These are phyloP conservation scores for Amanita muscaria DNA, from an alignment of 768 basidiomycete species.

Conservation along the genomic window DNA sequence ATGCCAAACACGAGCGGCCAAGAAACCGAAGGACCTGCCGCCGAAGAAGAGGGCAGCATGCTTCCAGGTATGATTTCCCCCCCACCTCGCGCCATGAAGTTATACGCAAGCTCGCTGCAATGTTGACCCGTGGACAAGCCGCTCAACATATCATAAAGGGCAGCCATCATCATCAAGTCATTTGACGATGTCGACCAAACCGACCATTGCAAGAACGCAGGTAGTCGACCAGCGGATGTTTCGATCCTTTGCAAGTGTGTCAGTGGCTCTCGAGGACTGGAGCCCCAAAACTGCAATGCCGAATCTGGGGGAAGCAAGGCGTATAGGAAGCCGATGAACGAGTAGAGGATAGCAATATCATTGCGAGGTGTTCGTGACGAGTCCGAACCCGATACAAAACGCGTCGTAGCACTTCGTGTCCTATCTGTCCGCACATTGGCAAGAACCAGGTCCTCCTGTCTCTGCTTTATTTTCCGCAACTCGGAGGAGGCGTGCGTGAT, in stretches of 20 bases:
- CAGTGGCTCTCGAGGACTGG: constrained; percentile 36
- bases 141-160: constrained; percentile 82
- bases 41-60: constrained; percentile 41
- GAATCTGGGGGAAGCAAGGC: constrained; percentile 62
- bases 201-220: constrained; percentile 19
- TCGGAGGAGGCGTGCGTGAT: constrained; percentile 75
- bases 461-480: constrained; percentile 77
- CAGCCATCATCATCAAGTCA: constrained; percentile 65
- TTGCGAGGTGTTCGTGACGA: constrained; percentile 50
- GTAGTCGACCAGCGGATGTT: constrained; percentile 51
- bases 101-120: constrained; percentile 81
- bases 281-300: constrained; percentile 83
- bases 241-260: constrained; percentile 56
- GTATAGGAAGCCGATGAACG: constrained; percentile 78
- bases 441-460: constrained; percentile 78
- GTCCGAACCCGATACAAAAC: constrained; percentile 37
- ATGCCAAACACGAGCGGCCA: constrained; percentile 72
- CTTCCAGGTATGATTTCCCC: constrained; percentile 61
- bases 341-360: constrained; percentile 79
- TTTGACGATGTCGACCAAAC: constrained; percentile 42
- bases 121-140: constrained; percentile 79
- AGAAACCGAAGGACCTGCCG: constrained; percentile 52
- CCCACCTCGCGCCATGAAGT: constrained; percentile 76
- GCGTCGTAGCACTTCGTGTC: constrained; percentile 39
- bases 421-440: constrained; percentile 60